Percentiles rank a stretch among this genome's conserved stretches.
phyloP scores from a whole-genome alignment of 345 rosid species.

The Geranium rotundifolium region DNA sequence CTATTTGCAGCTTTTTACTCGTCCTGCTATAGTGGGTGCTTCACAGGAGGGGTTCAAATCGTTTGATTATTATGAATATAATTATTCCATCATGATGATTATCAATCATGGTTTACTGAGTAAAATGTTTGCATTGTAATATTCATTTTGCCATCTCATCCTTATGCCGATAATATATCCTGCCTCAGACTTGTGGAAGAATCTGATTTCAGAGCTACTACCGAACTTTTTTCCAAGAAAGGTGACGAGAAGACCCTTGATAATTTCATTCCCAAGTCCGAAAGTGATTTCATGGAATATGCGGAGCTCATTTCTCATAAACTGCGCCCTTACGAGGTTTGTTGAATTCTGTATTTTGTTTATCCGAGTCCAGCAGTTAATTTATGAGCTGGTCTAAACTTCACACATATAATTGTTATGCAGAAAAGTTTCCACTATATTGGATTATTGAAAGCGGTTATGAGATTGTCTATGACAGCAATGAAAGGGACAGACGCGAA shows the following conservation, averaged over 20 bases:
- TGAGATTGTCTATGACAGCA: constrained; percentile 64
- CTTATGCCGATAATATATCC: neutral
- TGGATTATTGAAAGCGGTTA: constrained; percentile 61
- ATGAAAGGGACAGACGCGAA: constrained; percentile 87
- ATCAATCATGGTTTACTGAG: no score
- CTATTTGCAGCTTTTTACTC: no score
- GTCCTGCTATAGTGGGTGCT: no score
- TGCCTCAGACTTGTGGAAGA: constrained; percentile 74
- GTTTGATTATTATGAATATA: no score
- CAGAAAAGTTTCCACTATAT: constrained; percentile 87
- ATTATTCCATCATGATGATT: no score
- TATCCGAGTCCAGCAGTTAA: neutral
- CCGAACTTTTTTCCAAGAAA: constrained; percentile 54
- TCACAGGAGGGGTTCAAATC: no score
- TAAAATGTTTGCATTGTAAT: no score
- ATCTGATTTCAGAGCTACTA: constrained; percentile 66
- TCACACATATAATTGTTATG: neutral
- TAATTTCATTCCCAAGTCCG: constrained; percentile 83
- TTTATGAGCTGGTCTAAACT: neutral
- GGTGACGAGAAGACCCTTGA: constrained; percentile 56
- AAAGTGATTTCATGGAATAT: constrained; percentile 79
- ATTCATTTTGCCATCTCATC: no score
- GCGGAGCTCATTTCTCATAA: constrained; percentile 75
- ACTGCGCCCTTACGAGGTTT: constrained; percentile 67
- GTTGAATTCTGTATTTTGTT: neutral